Conservation (phyloP, 2,329 filamentous ascomycete species). For the Xylariaceae sp. region DNA sequence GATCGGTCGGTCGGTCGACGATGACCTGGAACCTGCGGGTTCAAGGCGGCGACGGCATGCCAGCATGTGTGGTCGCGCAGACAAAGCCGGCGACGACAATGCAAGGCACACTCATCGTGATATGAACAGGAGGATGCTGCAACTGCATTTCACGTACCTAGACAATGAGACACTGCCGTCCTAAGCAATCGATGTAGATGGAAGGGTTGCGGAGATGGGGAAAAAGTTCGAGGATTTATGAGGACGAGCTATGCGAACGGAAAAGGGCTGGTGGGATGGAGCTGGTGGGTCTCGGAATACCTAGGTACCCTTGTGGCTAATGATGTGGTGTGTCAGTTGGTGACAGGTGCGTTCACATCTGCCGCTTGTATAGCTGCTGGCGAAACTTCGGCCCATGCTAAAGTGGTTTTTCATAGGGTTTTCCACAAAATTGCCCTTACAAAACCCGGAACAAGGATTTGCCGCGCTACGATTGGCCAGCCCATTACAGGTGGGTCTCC, state of each 20-base stretch:
- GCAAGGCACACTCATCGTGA: neutral
- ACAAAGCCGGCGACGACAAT: neutral
- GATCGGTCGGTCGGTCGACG: neutral
- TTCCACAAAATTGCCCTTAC: constrained; percentile 25
- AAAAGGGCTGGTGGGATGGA: constrained; percentile 19
- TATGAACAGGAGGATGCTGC: neutral
- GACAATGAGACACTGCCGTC: constrained; percentile 58
- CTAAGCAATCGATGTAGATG: constrained; percentile 57
- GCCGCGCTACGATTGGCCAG: constrained; percentile 11
- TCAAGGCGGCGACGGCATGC: neutral
- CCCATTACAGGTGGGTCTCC: constrained; percentile 12
- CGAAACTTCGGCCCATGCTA: constrained; percentile 16
- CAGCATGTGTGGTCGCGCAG: neutral
- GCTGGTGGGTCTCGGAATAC: constrained; percentile 6
- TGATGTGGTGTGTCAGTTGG: constrained; percentile 8
- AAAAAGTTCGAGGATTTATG: constrained; percentile 19
- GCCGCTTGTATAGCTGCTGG: constrained; percentile 2
- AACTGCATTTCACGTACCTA: constrained; percentile 46
- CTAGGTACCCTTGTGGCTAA: neutral
- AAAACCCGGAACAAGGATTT: neutral
- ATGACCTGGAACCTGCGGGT: neutral
- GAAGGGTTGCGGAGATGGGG: constrained; percentile 33
- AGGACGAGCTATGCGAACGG: constrained; percentile 16
- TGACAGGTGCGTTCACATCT: constrained; percentile 1
- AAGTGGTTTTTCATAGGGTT: constrained; percentile 24